Conservation (phyloP, 208 protist species). For the Leishmania turanica region DNA sequence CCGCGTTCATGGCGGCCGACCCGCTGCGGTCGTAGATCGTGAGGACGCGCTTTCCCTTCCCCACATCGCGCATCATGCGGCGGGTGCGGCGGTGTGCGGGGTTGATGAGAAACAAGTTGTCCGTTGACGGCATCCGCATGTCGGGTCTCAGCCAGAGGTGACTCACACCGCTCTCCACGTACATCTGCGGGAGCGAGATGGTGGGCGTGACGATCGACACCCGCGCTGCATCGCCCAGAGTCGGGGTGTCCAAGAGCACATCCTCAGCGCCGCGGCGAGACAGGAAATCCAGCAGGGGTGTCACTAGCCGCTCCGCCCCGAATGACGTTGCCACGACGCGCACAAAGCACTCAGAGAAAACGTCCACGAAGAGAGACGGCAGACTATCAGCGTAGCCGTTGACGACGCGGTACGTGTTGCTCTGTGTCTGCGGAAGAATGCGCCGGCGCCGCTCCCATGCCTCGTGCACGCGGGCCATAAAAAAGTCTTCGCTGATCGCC, state of each 20-base stretch:
- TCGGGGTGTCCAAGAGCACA: slow-evolving; percentile 74
- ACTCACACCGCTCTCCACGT: slow-evolving; percentile 75
- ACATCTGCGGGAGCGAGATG: slow-evolving; percentile 47
- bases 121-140: slow-evolving; percentile 40
- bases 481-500: slow-evolving; percentile 84
- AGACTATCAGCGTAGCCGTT: slow-evolving; percentile 82
- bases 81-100: slow-evolving; percentile 69
- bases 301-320: slow-evolving; percentile 79
- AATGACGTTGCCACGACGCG: slow-evolving; percentile 71
- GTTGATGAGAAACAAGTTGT: slow-evolving; percentile 66
- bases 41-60: slow-evolving; percentile 66
- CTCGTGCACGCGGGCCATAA: slow-evolving; percentile 57
- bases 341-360: slow-evolving; percentile 79
- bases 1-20: slow-evolving; percentile 66
- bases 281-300: slow-evolving; percentile 71
- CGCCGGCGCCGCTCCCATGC: slow-evolving; percentile 63
- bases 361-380: slow-evolving; percentile 80
- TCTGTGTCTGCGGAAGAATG: slow-evolving; percentile 50
- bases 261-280: slow-evolving; percentile 66
- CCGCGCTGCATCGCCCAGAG: slow-evolving; percentile 51
- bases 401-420: slow-evolving; percentile 76
- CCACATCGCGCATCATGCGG: slow-evolving; percentile 67
- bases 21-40: slow-evolving; percentile 82
- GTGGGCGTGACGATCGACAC: slow-evolving; percentile 53
- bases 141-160: slow-evolving; percentile 63